Evolutionary conservation across 1,284 basidiomycete species (phyloP).

Genomic region (Cerioporus squamosus): DNA sequence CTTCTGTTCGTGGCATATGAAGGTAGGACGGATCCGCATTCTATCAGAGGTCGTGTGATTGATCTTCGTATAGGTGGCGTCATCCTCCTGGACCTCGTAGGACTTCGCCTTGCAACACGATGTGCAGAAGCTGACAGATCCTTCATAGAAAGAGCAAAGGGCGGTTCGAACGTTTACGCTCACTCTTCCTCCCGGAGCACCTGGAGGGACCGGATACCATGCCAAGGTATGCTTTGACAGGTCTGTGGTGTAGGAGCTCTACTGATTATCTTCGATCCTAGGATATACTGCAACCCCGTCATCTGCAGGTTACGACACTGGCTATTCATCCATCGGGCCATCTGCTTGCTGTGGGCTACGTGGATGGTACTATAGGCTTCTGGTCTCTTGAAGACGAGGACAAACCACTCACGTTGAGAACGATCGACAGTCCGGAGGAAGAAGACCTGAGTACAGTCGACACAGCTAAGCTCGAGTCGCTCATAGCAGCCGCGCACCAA

Average conservation of each 20-base stretch:
- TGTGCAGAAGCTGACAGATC: not conserved
- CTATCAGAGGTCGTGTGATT: not conserved
- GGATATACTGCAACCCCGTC: constrained; percentile 74
- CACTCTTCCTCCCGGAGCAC: constrained; percentile 75
- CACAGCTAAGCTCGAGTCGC: constrained; percentile 47
- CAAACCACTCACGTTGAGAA: constrained; percentile 80
- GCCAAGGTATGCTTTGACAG: constrained; percentile 42
- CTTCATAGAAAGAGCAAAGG: constrained; percentile 55
- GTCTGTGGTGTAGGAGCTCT: not conserved
- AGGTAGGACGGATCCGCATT: constrained; percentile 43
- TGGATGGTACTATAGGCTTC: constrained; percentile 88
- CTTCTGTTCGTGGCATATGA: constrained; percentile 83
- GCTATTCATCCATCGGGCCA: constrained; percentile 74
- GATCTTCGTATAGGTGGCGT: not conserved
- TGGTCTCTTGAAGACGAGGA: constrained; percentile 87
- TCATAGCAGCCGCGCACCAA: constrained; percentile 35
- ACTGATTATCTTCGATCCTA: constrained; percentile 28
- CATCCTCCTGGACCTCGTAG: not conserved
- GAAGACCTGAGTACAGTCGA: constrained; percentile 58
- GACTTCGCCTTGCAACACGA: not conserved
- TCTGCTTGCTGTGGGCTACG: constrained; percentile 73
- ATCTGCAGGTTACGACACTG: constrained; percentile 74
- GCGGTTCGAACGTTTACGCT: constrained; percentile 71
- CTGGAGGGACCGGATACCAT: constrained; percentile 74
- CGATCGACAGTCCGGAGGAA: constrained; percentile 51